Percentiles rank a stretch among this genome's conserved stretches.
Conservation (phyloP, 352 stramenopile genomes). For the Phytophthora pluvialis region DNA sequence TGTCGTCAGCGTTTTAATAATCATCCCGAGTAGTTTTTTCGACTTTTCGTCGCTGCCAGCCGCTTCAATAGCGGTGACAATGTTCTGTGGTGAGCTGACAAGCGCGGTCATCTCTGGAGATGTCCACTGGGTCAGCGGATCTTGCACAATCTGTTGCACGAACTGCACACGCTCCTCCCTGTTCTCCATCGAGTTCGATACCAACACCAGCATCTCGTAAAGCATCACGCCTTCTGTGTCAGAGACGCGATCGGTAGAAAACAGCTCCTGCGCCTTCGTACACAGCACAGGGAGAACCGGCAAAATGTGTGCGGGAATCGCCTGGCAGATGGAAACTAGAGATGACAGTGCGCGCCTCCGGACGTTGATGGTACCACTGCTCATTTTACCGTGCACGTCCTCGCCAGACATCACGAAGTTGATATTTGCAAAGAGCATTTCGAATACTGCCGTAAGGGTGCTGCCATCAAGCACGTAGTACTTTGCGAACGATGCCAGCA, state of each 20-base stretch:
- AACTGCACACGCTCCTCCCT: constrained; percentile 67
- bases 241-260: constrained; percentile 70
- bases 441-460: constrained; percentile 73
- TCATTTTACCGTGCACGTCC: constrained; percentile 70
- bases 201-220: constrained; percentile 84
- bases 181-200: constrained; percentile 82
- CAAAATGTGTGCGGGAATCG: constrained; percentile 75
- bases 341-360: constrained; percentile 70
- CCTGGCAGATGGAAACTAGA: constrained; percentile 79
- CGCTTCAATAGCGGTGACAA: constrained; percentile 65
- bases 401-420: constrained; percentile 75
- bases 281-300: constrained; percentile 77
- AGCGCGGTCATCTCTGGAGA: constrained; percentile 69
- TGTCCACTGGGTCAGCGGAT: constrained; percentile 68
- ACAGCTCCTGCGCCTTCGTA: constrained; percentile 74
- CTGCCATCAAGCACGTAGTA: constrained; percentile 72
- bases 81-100: constrained; percentile 56
- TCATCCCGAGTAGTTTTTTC: constrained; percentile 55
- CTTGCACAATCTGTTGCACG: constrained; percentile 75
- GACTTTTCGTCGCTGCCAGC: constrained; percentile 43
- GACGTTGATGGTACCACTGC: constrained; percentile 73
- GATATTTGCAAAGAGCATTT: constrained; percentile 78
- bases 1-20: constrained; percentile 81
- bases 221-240: constrained; percentile 80
- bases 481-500: constrained; percentile 74